These are phyloP conservation scores for Lyophyllum shimeji DNA, from an alignment of 768 basidiomycete genomes.

Conservation along the genomic window DNA sequence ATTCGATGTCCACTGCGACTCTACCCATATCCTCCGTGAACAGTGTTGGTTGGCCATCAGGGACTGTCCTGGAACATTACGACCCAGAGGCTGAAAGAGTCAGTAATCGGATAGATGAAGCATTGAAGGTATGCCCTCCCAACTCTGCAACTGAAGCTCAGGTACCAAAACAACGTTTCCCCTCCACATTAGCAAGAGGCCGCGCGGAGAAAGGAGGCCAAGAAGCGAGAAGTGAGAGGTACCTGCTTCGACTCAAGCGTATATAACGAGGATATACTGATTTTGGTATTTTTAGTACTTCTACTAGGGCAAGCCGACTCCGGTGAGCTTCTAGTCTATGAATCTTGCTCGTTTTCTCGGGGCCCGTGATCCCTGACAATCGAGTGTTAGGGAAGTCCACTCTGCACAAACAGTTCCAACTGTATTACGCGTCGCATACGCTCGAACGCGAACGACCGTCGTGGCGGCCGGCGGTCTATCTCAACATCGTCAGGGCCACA, in stretches of 20 bases:
- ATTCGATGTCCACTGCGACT: constrained; percentile 4
- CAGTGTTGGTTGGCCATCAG: constrained; percentile 8
- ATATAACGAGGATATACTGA: neutral
- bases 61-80: constrained; percentile 6
- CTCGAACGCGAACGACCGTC: constrained; percentile 18
- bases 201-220: constrained; percentile 9
- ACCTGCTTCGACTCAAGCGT: neutral
- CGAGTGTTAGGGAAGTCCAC: constrained; percentile 17
- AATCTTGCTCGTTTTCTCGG: neutral
- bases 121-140: constrained; percentile 9
- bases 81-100: constrained; percentile 10
- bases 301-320: constrained; percentile 18
- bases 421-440: constrained; percentile 17
- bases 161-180: neutral
- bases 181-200: constrained; percentile 10
- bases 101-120: constrained; percentile 17
- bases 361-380: neutral
- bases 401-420: constrained; percentile 19
- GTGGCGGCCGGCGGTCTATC: constrained; percentile 16
- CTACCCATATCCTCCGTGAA: neutral
- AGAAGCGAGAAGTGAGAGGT: constrained; percentile 16
- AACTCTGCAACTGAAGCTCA: neutral
- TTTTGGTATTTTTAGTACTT: constrained; percentile 7
- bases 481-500: constrained; percentile 16
- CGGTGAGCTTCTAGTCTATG: constrained; percentile 1